Conservation (phyloP, 2,329 filamentous ascomycete genomes). For the Verticillium nonalfalfae region DNA sequence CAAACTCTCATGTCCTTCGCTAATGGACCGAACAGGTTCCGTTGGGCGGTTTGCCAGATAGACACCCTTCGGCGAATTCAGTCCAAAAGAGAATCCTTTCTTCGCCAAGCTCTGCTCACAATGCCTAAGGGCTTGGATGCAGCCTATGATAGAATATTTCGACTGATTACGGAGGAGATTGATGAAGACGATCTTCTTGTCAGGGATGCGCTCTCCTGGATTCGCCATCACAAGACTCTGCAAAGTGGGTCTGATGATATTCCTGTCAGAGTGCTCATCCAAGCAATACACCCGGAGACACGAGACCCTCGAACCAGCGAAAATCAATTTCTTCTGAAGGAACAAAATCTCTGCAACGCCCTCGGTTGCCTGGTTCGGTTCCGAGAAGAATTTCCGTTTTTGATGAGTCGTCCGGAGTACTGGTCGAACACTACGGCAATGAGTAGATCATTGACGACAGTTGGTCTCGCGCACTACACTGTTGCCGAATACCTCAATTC, state of each 20-base stretch:
- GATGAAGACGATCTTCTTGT: neutral
- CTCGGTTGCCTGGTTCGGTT: neutral
- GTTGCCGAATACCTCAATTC: neutral
- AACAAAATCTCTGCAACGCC: neutral
- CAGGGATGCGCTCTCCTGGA: neutral
- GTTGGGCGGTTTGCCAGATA: neutral
- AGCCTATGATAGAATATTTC: neutral
- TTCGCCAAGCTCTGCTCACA: neutral
- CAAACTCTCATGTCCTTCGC: too few relatives aligned
- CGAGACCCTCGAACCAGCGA: neutral
- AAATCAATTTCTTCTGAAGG: neutral
- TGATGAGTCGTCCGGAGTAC: neutral
- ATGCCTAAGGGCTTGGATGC: neutral
- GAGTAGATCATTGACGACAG: too few relatives aligned
- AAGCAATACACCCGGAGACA: neutral
- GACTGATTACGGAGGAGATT: neutral
- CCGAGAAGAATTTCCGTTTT: too few relatives aligned
- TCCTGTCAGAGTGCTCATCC: neutral
- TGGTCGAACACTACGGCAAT: neutral
- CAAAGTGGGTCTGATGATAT: neutral
- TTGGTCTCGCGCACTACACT: neutral
- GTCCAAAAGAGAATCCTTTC: neutral
- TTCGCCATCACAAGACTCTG: neutral
- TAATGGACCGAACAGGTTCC: neutral
- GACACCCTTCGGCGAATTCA: neutral